phyloP scores from a whole-genome alignment of 2,329 filamentous ascomycete species.

The Diaporthe eres region DNA sequence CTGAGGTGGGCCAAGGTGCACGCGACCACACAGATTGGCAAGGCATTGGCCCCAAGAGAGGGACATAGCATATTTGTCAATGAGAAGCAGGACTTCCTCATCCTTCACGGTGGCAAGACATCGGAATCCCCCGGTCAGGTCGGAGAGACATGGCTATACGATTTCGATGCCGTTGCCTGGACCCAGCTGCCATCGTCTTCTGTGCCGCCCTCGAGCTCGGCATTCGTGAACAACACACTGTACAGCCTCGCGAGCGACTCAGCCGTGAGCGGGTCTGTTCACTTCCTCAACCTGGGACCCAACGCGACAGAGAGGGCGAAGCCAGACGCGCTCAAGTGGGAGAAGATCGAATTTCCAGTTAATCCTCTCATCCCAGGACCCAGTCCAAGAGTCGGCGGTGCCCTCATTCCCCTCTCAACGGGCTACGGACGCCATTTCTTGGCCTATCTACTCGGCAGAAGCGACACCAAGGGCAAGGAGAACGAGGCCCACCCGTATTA shows the following conservation, averaged over 20 bases:
- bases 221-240: constrained; percentile 60
- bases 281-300: constrained; percentile 52
- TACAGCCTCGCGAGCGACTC: constrained; percentile 60
- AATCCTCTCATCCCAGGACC: constrained; percentile 58
- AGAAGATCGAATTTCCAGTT: constrained; percentile 53
- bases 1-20: constrained; percentile 53
- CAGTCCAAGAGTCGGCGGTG: constrained; percentile 57
- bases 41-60: constrained; percentile 49
- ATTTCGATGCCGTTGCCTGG: constrained; percentile 64
- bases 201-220: constrained; percentile 54
- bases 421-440: constrained; percentile 67
- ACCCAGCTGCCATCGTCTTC: constrained; percentile 61
- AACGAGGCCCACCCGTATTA: constrained; percentile 45
- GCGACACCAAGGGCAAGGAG: constrained; percentile 17
- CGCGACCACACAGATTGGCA: constrained; percentile 50
- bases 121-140: constrained; percentile 43
- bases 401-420: constrained; percentile 61
- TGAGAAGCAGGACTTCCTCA: constrained; percentile 61
- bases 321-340: constrained; percentile 52
- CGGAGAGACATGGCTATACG: constrained; percentile 66
- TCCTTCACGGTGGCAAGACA: constrained; percentile 64
- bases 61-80: constrained; percentile 55
- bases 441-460: constrained; percentile 63
- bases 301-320: constrained; percentile 50
- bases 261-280: constrained; percentile 51